Evolutionary conservation across 169 alveolate genomes (phyloP), one percentile per base, ranked within the genome.

Genomic region (Cryptosporidium xiaoi): DNA sequence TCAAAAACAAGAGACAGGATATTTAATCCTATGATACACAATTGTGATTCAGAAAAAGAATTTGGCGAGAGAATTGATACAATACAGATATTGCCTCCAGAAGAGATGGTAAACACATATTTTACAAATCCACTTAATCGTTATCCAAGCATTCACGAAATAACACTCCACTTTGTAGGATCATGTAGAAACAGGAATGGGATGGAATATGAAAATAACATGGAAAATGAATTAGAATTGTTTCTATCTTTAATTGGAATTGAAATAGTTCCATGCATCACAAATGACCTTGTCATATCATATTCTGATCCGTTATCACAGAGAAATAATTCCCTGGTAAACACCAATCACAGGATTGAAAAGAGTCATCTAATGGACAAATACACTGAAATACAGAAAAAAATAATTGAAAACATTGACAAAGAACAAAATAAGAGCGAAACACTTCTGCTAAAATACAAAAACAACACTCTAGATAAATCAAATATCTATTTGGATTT

Each of bases 101-200:
- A 77, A 33, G 87, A 77, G 60, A 34, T 77, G 64, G 87, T 62
- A 44, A 77, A 77, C 34, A 77, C 87, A 20, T 77, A 77, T 44
- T 20, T 77, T 16, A 27, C 65, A 29, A 62, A 77, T 40, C 87
- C 87, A 13, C 34, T 53, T 50, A 56, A 56, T 13, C 58, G 87
- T 24, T 77, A 77, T 36, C 64, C 87, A 10, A 24, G 51, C 13
- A 50, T 60, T 36, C n/a, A 58, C 60, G 64, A 77, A 18, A 46
- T 77, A 24, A 77, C 87, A 6, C 29, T 77, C 2, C 64, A 31
- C 3, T 77, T 77, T 77, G 51, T 66, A 40, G 87, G 87, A 5
- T 77, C 77, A 2, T 77, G 87, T 27, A 62, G 20, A 5, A 53
- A 53, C 20, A 53, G 29, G 29, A 34, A 18, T 4, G 50, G 20